phyloP scores from a whole-genome alignment of 2,329 filamentous ascomycete species.

The Penicillium janthinellum region DNA sequence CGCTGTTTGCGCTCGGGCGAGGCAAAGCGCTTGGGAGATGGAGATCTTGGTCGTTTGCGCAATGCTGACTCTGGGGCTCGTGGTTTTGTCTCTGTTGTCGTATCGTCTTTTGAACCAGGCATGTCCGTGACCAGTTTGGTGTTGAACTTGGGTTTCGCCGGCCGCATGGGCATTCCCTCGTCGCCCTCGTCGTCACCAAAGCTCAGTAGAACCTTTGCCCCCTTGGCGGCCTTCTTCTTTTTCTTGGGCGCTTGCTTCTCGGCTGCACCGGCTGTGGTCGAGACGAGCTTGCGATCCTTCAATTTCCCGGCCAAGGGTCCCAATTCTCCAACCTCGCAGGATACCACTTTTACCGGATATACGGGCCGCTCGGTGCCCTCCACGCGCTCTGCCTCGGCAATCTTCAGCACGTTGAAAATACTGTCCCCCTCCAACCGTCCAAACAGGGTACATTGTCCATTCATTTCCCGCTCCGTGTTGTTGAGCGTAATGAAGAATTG shows the following conservation, averaged over 20 bases:
- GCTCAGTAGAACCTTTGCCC: slow-evolving; percentile 48
- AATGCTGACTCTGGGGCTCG: slow-evolving; percentile 15
- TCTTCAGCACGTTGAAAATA: slow-evolving; percentile 93
- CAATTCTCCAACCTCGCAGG: slow-evolving; percentile 49
- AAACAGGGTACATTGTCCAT: slow-evolving; percentile 90
- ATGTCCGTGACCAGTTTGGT: slow-evolving; percentile 45
- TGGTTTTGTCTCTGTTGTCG: slow-evolving; percentile 13
- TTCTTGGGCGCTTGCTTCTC: slow-evolving; percentile 40
- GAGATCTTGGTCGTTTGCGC: slow-evolving; percentile 38
- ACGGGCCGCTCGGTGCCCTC: slow-evolving; percentile 79
- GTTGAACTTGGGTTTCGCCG: slow-evolving; percentile 53
- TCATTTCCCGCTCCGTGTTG: slow-evolving; percentile 76
- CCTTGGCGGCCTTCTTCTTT: slow-evolving; percentile 47
- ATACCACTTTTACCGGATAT: slow-evolving; percentile 75
- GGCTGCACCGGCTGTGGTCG: slow-evolving; percentile 28
- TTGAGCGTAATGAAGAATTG: slow-evolving; percentile 97
- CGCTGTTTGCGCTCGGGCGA: slow-evolving; percentile 35
- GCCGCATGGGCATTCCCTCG: slow-evolving; percentile 38
- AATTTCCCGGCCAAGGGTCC: slow-evolving; percentile 50
- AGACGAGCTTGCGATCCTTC: slow-evolving; percentile 43
- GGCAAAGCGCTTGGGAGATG: slow-evolving; percentile 31
- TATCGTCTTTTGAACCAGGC: slow-evolving; percentile 21
- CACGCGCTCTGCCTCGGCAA: slow-evolving; percentile 82
- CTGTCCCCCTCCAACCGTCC: slow-evolving; percentile 90
- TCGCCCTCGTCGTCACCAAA: slow-evolving; percentile 50